phyloP scores from a whole-genome alignment of 768 basidiomycete genomes.

The Suillus lakei region DNA sequence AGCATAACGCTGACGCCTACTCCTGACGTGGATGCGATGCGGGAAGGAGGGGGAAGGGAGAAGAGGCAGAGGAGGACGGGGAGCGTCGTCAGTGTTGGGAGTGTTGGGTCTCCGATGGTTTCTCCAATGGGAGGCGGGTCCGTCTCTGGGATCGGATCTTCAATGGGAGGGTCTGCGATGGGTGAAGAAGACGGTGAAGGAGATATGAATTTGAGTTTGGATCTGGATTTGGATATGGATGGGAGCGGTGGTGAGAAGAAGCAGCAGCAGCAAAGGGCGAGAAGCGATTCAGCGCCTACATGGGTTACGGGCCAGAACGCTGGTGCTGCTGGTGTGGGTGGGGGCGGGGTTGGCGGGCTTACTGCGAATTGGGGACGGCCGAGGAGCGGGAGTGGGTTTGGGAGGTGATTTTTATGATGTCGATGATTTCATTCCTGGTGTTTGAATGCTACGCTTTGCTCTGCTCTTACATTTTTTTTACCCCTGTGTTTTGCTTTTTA shows the following conservation, averaged over 20 bases:
- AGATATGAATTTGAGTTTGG: constrained; percentile 29
- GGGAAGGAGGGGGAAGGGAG: constrained; percentile 21
- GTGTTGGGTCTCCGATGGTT: constrained; percentile 1
- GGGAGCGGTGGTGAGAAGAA: constrained; percentile 15
- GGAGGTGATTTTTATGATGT: constrained; percentile 24
- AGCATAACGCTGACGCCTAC: constrained; percentile 32
- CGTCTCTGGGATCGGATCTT: no score
- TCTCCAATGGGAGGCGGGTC: not conserved
- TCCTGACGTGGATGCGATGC: constrained; percentile 22
- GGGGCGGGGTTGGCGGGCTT: constrained; percentile 25
- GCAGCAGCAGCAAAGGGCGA: constrained; percentile 24
- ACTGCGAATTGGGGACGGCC: constrained; percentile 36
- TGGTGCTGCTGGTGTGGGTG: constrained; percentile 19
- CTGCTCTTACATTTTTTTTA: no score
- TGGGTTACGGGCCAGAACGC: constrained; percentile 14
- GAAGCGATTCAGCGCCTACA: constrained; percentile 31
- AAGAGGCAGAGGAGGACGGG: constrained; percentile 31
- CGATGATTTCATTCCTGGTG: constrained; percentile 2
- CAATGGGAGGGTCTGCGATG: no score
- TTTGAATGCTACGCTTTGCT: not conserved
- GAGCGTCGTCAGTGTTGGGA: constrained; percentile 4
- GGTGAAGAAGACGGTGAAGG: constrained; percentile 16
- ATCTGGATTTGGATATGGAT: not conserved
- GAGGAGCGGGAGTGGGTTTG: constrained; percentile 30
- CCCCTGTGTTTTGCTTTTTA: no score